These are phyloP conservation scores for Thinopyrum elongatum DNA, from an alignment of 176 grass and related monocot species.

Conservation along the genomic window DNA sequence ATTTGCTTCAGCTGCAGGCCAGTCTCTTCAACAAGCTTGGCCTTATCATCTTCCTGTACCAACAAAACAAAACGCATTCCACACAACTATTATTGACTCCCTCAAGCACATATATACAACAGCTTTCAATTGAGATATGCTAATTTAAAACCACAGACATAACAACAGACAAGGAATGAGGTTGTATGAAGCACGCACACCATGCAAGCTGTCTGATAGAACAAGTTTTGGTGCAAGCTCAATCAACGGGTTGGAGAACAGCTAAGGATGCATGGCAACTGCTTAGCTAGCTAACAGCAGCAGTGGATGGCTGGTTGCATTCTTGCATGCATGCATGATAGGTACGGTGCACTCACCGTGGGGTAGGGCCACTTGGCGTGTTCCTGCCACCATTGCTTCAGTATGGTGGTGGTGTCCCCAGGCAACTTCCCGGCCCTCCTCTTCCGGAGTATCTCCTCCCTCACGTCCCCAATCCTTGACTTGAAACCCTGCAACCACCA, in stretches of 20 bases:
- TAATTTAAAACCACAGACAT: not conserved
- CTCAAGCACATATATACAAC: not conserved
- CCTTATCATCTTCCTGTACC: slow-evolving; percentile 96
- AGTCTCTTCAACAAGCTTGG: slow-evolving; percentile 97
- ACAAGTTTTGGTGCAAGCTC: slow-evolving; percentile 20
- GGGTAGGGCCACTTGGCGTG: slow-evolving; percentile 99
- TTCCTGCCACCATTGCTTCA: slow-evolving; percentile 99
- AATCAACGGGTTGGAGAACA: slow-evolving; percentile 34
- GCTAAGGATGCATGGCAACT: slow-evolving; percentile 9
- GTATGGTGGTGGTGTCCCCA: slow-evolving; percentile 90
- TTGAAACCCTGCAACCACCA: slow-evolving; percentile 68
- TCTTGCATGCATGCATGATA: slow-evolving; percentile 42
- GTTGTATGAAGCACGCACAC: not conserved
- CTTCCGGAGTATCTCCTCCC: slow-evolving; percentile 93
- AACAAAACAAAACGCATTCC: not conserved
- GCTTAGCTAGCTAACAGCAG: not conserved
- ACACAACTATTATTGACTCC: slow-evolving; percentile 3
- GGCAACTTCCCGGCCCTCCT: slow-evolving; percentile 99
- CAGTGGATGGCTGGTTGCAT: slow-evolving; percentile 43
- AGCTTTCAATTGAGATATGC: not conserved
- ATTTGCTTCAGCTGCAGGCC: slow-evolving; percentile 98
- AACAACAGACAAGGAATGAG: not conserved
- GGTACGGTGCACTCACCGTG: slow-evolving; percentile 68
- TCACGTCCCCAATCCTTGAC: slow-evolving; percentile 95
- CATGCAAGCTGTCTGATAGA: not conserved